Percentiles rank a stretch among this genome's conserved stretches.
Conservation (phyloP, 1,284 basidiomycete species). For the Gymnopus androsaceus region DNA sequence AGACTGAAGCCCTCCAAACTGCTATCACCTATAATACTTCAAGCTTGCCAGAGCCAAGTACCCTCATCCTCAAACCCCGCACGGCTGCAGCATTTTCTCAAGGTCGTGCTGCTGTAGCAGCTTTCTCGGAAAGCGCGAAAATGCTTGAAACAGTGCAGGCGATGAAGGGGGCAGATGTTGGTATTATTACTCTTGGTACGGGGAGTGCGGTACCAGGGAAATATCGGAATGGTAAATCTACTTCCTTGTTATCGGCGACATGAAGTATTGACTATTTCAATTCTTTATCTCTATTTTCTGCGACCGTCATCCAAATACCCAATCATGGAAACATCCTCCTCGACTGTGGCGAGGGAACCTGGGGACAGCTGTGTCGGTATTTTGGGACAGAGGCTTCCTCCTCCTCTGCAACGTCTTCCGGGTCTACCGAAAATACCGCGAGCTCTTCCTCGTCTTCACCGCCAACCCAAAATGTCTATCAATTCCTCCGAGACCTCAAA, state of each 20-base stretch:
- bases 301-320: conserved; percentile 74
- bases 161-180: conserved; percentile 69
- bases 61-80: not conserved
- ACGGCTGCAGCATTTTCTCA: not conserved
- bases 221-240: conserved; percentile 86
- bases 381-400: no score
- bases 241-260: no score
- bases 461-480: conserved; percentile 57
- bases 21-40: no score
- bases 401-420: no score
- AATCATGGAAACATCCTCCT: conserved; percentile 74
- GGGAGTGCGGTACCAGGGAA: conserved; percentile 85
- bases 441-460: no score
- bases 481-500: conserved; percentile 71
- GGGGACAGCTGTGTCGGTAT: conserved; percentile 82
- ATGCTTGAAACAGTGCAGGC: no score
- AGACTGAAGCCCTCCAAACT: no score
- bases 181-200: conserved; percentile 83
- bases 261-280: no score
- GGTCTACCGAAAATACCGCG: no score
- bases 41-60: no score
- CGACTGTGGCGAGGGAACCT: conserved; percentile 90
- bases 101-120: not conserved
- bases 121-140: no score
- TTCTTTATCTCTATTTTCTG: no score